Base-by-base conservation (phyloP, 2,329 filamentous ascomycete species). In the Fusarium pseudoanthophilum region DNA sequence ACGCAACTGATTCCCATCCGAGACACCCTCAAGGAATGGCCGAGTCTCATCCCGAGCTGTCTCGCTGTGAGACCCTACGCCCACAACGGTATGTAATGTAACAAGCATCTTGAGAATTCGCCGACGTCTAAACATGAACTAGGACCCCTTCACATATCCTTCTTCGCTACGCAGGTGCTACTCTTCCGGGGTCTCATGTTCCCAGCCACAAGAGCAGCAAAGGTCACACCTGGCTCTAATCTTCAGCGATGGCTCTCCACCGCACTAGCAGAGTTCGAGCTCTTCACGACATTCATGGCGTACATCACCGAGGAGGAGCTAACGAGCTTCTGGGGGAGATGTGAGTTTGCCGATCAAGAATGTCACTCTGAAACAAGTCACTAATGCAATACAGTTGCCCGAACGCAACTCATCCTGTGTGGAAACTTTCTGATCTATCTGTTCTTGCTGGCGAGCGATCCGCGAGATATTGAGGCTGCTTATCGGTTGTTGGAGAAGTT, bases 381-480 rank as follows among this genome's bases (percentile, higher is more conserved):
- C 60, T 75, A 24, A 74, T 59, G 39, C 34, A 37, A 5, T 13
- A 0, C 14, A 69, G 80, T 82, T 65, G 78, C 75, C 26, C 81
- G 85, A 20, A 85, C 84, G 13, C 84, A 87, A 62, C 76, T 87
- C 2, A 85, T 86, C 7, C 78, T 86, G 0, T 84, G 83, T 42
- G 84, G 84, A 21, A 86, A 87, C 70, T 86, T 86, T 58, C 79
- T 87, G 53, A 84, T 86, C 32, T 85, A 85, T 66, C 79, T 87
- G 1, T 87, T 87, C 53, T 78, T 87, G 3, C 77, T 85, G 8
- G 84, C 84, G 2, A 81, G 83, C 1, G 79, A 81, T 13, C 75
- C 75, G 6, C 64, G 67, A 7, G 79, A 84, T 53, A 79, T 83
- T 8, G 78, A 79, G 28, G 74, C 77, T 4, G 80, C 83, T 1